phyloP scores from a whole-genome alignment of 768 basidiomycete genomes.

The Russula sp. region DNA sequence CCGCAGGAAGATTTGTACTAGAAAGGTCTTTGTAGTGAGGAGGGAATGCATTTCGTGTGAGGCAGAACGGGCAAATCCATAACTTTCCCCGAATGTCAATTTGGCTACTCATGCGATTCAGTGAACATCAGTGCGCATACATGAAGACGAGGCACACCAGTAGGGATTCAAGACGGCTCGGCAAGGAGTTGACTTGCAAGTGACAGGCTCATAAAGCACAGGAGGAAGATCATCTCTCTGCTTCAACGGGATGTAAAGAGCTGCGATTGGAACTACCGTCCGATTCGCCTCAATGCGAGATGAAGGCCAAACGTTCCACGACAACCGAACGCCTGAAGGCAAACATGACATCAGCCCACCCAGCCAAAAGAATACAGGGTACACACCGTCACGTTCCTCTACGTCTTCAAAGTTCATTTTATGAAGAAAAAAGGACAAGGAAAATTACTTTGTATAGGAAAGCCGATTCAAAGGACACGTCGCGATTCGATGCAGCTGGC shows the following conservation, averaged over 20 bases:
- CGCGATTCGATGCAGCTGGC: neutral
- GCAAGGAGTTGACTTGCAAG: slow-evolving; percentile 90
- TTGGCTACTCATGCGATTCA: slow-evolving; percentile 50
- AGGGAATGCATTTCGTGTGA: slow-evolving; percentile 94
- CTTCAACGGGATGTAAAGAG: slow-evolving; percentile 94
- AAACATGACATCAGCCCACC: neutral
- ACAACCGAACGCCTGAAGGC: slow-evolving; percentile 75
- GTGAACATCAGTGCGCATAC: slow-evolving; percentile 9
- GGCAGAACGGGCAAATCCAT: slow-evolving; percentile 99
- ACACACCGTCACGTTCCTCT: slow-evolving; percentile 89
- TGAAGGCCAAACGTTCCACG: slow-evolving; percentile 99
- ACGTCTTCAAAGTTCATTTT: slow-evolving; percentile 85
- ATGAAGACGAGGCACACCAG: slow-evolving; percentile 50
- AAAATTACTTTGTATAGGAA: neutral
- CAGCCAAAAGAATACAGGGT: neutral
- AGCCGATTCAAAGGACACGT: slow-evolving; percentile 17
- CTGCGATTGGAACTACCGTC: slow-evolving; percentile 97
- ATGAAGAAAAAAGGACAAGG: neutral
- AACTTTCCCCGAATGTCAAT: slow-evolving; percentile 98
- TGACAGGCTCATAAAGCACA: slow-evolving; percentile 95
- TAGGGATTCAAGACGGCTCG: slow-evolving; percentile 96
- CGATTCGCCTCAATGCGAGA: slow-evolving; percentile 97
- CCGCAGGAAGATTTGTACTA: slow-evolving; percentile 91
- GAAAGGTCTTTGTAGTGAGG: slow-evolving; percentile 99
- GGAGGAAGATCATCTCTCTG: slow-evolving; percentile 90